Base-by-base conservation (phyloP, 495 filamentous ascomycete genomes). In the Staphylotrichum tortipilum region DNA sequence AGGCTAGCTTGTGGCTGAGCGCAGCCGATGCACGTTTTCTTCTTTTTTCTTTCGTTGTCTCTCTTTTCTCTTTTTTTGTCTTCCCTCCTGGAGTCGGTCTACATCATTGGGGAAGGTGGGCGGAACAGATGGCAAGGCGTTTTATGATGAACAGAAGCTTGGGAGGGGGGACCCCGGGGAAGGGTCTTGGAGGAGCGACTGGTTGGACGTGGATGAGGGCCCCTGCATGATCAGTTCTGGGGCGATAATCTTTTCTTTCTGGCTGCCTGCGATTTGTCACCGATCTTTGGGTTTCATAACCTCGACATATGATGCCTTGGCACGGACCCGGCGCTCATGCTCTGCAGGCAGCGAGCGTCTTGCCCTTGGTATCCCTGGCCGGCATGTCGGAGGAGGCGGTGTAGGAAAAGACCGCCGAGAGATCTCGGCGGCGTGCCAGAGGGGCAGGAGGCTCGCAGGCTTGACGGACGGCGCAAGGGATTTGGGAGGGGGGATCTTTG, bases 161-260 rank as follows among this genome's bases (percentile, higher is more conserved):
- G 40, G 46, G n/a, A n/a, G n/a, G n/a, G n/a, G n/a, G n/a, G n/a
- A n/a, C 23, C 22, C 37, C n/a, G 24, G 15, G 38, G 30, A 15
- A 8, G 29, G 36, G 19, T 50, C 29, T 15, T 23, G 10, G 33
- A 31, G 29, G 31, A 23, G 41, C 33, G 19, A 30, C 17, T 31
- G 36, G 29, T 55, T 50, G 31, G 22, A 23, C 34, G 23, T 28
- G n/a, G 47, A 38, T 39, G 41, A 42, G 24, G 33, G 19, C 22
- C 30, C 24, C 34, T 38, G 35, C 40, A 29, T 40, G 40, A 28
- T 45, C 35, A 21, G 14, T 46, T 40, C 24, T 23, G 31, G 46
- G 47, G 33, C 41, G 26, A 9, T 47, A 47, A 50, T 47, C 21
- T 47, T n/a, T n/a, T 47, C 33, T 47, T 23, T 50, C 26, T 31